Evolutionary conservation across 2,329 filamentous ascomycete genomes (phyloP), one percentile per base, ranked within the genome.

Genomic region (Rutstroemia sydowiana): DNA sequence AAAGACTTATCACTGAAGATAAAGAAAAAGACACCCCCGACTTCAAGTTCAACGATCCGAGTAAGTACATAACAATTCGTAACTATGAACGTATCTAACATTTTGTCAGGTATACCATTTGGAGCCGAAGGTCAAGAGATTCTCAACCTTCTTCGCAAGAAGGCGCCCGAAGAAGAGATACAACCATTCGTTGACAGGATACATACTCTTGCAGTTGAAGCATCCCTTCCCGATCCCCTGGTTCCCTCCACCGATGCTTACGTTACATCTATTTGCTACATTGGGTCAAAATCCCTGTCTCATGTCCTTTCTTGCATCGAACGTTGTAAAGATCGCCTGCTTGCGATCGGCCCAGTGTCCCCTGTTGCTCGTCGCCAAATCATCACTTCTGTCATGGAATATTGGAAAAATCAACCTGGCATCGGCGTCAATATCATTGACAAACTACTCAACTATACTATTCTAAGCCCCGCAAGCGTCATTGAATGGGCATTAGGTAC

Each of bases 301-400:
- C 93, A 98, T 68, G 89, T 96, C 3, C 80, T 98, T 14, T 95
- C 91, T 8, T 95, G 88, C 68, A 95, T 98, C 59, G 93, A 98
- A 69, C 86, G 93, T 53, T 92, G 87, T 71, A 95, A 95, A 71
- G 88, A 92, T 50, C 84, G 90, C 28, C 81, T 98, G 1, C 74
- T 95, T 2, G 83, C 87, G 53, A 84, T 92, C 34, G 89, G 88
- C 0, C 76, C 84, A 1, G 77, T 82, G 42, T 92, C 87, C 0
- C 81, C 89, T 53, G 77, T 78, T 2, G 90, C 89, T 1, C 82
- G 90, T 37, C 79, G 83, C 39, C 93, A 98, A 69, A 95, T 98
- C 63, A 87, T 97, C 61, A 81, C 85, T 5, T 88, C 88, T 4
- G 90, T 97, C 36, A 88, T 96, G 74, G 77, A 84, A 37, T 98